phyloP scores from a whole-genome alignment of 2,329 filamentous ascomycete species.

The Pseudofabraea citricarpa region DNA sequence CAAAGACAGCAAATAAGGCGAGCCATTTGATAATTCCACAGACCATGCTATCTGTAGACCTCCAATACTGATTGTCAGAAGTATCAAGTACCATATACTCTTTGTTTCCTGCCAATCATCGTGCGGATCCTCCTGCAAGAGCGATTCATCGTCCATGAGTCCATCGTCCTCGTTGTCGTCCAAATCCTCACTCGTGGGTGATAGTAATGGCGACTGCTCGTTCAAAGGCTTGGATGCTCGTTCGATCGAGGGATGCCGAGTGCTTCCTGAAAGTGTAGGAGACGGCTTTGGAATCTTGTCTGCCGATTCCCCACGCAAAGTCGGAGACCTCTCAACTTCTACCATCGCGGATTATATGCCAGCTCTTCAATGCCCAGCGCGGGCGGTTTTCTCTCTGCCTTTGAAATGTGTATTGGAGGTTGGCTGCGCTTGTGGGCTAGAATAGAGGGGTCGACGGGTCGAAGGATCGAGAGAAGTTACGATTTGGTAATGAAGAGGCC shows the following conservation, averaged over 20 bases:
- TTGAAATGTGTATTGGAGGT: too few relatives aligned
- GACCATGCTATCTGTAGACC: slow-evolving; percentile 95
- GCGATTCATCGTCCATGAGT: slow-evolving; percentile 28
- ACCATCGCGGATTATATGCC: slow-evolving; percentile 7
- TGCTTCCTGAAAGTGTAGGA: slow-evolving; percentile 8
- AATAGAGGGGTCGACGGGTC: too few relatives aligned
- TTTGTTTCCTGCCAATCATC: slow-evolving; percentile 63
- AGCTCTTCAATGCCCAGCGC: neutral
- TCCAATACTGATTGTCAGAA: slow-evolving; percentile 82
- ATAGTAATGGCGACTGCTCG: slow-evolving; percentile 46
- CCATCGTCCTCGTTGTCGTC: slow-evolving; percentile 31
- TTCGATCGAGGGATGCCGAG: slow-evolving; percentile 14
- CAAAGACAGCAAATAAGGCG: slow-evolving; percentile 74
- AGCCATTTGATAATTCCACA: slow-evolving; percentile 89
- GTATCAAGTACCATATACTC: slow-evolving; percentile 78
- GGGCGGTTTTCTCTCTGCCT: neutral
- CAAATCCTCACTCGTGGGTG: slow-evolving; percentile 31
- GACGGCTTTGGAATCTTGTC: slow-evolving; percentile 1
- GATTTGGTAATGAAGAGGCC: too few relatives aligned
- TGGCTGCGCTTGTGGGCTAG: too few relatives aligned
- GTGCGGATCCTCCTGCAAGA: slow-evolving; percentile 36
- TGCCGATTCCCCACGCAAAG: slow-evolving; percentile 2
- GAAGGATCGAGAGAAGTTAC: too few relatives aligned
- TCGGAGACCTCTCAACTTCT: slow-evolving; percentile 8
- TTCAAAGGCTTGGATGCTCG: slow-evolving; percentile 26